A percentile compares a stretch with the other conserved stretches of the same genome.
Conservation (phyloP, 371 early-diverging fungal genomes). For the Umbelopsis sp. region DNA sequence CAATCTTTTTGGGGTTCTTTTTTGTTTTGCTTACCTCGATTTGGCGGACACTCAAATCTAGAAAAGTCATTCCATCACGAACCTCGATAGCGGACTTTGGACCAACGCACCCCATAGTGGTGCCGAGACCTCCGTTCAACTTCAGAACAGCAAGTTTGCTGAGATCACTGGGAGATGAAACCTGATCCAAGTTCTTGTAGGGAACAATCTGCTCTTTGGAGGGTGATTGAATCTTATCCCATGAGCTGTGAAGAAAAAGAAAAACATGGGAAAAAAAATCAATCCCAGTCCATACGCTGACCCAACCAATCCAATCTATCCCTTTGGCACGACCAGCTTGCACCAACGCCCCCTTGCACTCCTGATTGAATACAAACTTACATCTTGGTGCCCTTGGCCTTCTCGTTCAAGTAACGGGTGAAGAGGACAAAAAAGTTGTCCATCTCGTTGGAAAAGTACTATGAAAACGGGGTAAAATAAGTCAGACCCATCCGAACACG, state of each 20-base stretch:
- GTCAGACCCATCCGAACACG: neutral
- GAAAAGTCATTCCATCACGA: constrained; percentile 97
- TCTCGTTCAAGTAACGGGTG: constrained; percentile 83
- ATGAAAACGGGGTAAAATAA: neutral
- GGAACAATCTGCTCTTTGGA: constrained; percentile 83
- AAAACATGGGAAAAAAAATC: constrained; percentile 11
- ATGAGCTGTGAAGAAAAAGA: constrained; percentile 65
- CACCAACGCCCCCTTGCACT: constrained; percentile 14
- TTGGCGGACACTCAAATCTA: constrained; percentile 98
- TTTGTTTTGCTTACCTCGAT: constrained; percentile 76
- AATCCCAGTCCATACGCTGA: too few species aligned
- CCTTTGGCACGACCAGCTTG: neutral
- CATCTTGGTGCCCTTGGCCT: constrained; percentile 82
- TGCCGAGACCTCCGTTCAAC: constrained; percentile 99
- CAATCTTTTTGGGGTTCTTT: neutral
- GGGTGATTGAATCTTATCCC: constrained; percentile 93
- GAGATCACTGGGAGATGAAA: constrained; percentile 62
- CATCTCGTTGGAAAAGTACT: constrained; percentile 76
- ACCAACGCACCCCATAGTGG: constrained; percentile 99
- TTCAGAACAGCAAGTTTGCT: constrained; percentile 98
- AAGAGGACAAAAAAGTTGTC: constrained; percentile 92
- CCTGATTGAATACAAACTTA: constrained; percentile 50
- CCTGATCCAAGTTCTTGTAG: constrained; percentile 70
- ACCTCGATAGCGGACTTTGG: constrained; percentile 99
- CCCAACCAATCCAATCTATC: too few species aligned